phyloP scores from a whole-genome alignment of 2,329 filamentous ascomycete species.

The Zelopaecilomyces penicillatus region DNA sequence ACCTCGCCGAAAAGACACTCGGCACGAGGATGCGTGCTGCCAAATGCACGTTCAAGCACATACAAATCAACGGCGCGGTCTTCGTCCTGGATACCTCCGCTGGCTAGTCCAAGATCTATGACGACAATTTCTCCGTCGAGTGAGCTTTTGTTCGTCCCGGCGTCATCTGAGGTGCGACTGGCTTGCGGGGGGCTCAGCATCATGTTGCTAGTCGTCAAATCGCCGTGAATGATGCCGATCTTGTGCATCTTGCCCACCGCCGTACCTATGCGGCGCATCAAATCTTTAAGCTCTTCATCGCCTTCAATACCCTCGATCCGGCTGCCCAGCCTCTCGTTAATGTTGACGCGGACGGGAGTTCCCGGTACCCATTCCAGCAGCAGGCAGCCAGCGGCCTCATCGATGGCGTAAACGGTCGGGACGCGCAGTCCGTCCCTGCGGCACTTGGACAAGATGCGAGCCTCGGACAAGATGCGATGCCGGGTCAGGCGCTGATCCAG shows the following conservation, averaged over 20 bases:
- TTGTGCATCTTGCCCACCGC: constrained; percentile 71
- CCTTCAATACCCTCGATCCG: constrained; percentile 29
- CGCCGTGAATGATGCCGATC: constrained; percentile 84
- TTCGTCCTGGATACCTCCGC: constrained; percentile 74
- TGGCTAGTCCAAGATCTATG: constrained; percentile 90
- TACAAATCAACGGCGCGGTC: constrained; percentile 94
- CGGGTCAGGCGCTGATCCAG: constrained; percentile 83
- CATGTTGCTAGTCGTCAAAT: constrained; percentile 94
- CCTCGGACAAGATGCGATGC: constrained; percentile 81
- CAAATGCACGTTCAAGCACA: constrained; percentile 89
- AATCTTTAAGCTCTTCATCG: constrained; percentile 44
- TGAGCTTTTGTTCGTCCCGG: constrained; percentile 15
- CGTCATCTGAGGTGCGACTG: constrained; percentile 12
- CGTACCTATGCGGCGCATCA: constrained; percentile 64
- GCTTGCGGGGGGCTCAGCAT: constrained; percentile 52
- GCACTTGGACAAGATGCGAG: constrained; percentile 73
- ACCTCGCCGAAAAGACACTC: constrained; percentile 69
- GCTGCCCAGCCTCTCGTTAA: constrained; percentile 60
- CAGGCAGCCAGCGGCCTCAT: constrained; percentile 60
- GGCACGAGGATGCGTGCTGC: constrained; percentile 83
- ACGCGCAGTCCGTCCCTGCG: constrained; percentile 71
- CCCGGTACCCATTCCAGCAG: constrained; percentile 82
- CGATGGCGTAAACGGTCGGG: constrained; percentile 67
- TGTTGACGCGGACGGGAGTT: constrained; percentile 55
- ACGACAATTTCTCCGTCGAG: constrained; percentile 71